Conservation (phyloP, 129 eudicot species). For the Saposhnikovia divaricata region DNA sequence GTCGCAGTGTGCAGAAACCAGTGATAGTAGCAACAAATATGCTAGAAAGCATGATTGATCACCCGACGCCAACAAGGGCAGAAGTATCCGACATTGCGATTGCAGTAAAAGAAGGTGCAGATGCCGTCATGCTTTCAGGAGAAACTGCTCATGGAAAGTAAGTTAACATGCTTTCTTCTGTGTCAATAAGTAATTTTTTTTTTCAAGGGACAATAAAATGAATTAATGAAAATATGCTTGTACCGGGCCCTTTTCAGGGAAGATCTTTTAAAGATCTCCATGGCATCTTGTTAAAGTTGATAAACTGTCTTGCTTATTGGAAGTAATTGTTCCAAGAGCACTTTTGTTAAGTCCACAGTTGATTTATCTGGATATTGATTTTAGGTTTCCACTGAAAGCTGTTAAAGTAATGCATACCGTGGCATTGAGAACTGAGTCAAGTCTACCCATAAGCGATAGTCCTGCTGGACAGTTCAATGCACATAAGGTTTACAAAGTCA, state of each 20-base stretch:
- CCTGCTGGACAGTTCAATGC: constrained; percentile 37
- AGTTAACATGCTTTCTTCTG: constrained; percentile 11
- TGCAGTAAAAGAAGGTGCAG: constrained; percentile 84
- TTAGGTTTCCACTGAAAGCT: constrained; percentile 84
- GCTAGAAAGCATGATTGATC: constrained; percentile 98
- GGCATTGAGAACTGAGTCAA: constrained; percentile 86
- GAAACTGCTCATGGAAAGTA: constrained; percentile 99
- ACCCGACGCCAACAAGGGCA: constrained; percentile 98
- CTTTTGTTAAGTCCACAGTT: not conserved
- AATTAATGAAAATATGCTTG: not conserved
- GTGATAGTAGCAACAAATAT: constrained; percentile 97
- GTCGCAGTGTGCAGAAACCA: constrained; percentile 86
- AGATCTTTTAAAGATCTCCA: not conserved
- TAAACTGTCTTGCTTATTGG: not conserved
- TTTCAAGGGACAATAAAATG: not conserved
- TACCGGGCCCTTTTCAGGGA: not conserved
- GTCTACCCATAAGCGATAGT: constrained; percentile 33
- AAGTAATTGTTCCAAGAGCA: not conserved
- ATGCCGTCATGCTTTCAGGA: constrained; percentile 96
- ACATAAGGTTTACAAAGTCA: constrained; percentile 44
- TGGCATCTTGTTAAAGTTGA: not conserved
- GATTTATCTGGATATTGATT: constrained; percentile 2
- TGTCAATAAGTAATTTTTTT: not conserved
- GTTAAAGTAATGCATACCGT: constrained; percentile 97
- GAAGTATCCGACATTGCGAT: constrained; percentile 97